Conservation (phyloP, 352 stramenopile genomes). For the Phytophthora melonis region DNA sequence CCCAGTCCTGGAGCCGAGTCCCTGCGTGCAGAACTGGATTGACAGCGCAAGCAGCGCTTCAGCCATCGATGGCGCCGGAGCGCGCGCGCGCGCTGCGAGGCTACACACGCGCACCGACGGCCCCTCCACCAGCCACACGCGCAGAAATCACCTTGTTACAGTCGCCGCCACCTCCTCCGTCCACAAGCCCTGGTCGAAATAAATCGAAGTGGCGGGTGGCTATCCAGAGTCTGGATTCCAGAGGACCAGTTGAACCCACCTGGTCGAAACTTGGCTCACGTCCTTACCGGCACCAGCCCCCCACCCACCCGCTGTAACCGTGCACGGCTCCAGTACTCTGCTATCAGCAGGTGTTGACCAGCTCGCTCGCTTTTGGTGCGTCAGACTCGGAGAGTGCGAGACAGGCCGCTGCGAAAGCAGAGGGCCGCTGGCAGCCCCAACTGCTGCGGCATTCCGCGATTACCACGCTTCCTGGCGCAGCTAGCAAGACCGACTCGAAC, state of each 20-base stretch:
- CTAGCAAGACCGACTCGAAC: not conserved
- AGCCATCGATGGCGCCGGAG: conserved; percentile 9
- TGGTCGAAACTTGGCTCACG: not conserved
- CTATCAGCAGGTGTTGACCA: conserved; percentile 27
- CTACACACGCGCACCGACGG: conserved; percentile 3
- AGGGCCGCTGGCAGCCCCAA: conserved; percentile 18
- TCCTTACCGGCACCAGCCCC: not conserved
- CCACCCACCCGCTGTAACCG: conserved; percentile 19
- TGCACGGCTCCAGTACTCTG: not conserved
- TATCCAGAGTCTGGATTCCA: not conserved
- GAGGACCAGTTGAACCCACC: not conserved
- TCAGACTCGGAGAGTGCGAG: conserved; percentile 13
- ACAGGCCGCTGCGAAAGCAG: conserved; percentile 2
- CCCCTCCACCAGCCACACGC: too few relatives aligned
- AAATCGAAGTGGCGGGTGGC: not conserved
- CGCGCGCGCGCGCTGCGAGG: not conserved
- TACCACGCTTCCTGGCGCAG: conserved; percentile 9
- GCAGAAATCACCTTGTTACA: conserved; percentile 8
- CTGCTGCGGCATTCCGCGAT: conserved; percentile 20
- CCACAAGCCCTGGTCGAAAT: not conserved
- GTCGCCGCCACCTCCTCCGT: not conserved
- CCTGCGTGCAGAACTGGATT: not conserved
- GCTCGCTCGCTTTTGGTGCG: conserved; percentile 8
- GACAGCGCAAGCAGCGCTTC: not conserved
- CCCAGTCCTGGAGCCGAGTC: not conserved